Percentiles rank a stretch among this genome's conserved stretches.
Conservation (phyloP, 768 basidiomycete species). For the Fomitopsis pulvina region DNA sequence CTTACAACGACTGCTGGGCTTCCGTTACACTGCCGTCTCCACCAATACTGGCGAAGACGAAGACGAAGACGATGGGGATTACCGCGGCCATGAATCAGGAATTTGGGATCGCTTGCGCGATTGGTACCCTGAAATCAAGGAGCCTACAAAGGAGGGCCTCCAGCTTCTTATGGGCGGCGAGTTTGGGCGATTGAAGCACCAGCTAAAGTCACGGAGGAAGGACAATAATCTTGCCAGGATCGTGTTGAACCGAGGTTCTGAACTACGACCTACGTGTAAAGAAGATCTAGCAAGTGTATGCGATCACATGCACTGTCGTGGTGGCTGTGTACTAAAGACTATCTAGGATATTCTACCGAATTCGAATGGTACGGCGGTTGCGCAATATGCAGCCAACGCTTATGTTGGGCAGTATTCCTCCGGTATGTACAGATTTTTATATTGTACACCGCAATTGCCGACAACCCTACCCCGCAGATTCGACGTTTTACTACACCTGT, state of each 20-base stretch:
- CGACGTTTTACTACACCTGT: conserved; percentile 92
- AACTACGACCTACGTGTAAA: conserved; percentile 25
- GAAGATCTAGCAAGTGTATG: conserved; percentile 55
- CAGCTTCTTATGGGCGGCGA: conserved; percentile 70
- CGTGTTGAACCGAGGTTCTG: conserved; percentile 33
- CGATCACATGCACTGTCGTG: neutral
- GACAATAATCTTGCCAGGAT: conserved; percentile 42
- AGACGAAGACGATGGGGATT: conserved; percentile 28
- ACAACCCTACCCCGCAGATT: conserved; percentile 39
- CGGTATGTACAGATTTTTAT: conserved; percentile 32
- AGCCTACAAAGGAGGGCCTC: conserved; percentile 59
- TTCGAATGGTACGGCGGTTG: conserved; percentile 72
- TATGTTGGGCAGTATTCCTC: conserved; percentile 84
- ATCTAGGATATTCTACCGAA: conserved; percentile 70
- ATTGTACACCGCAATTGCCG: conserved; percentile 6
- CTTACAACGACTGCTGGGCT: conserved; percentile 8
- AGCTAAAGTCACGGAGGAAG: conserved; percentile 36
- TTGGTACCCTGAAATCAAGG: conserved; percentile 37
- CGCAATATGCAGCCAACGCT: conserved; percentile 62
- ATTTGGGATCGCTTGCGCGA: conserved; percentile 18
- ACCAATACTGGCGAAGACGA: conserved; percentile 26
- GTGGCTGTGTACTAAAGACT: neutral
- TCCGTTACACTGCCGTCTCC: neutral
- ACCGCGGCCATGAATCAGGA: conserved; percentile 17
- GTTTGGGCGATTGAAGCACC: conserved; percentile 61